A percentile compares a stretch with the other conserved stretches of the same genome.
Evolutionary conservation across 73 alveolate genomes (phyloP).

Genomic region (Paramecium sexaurelia): DNA sequence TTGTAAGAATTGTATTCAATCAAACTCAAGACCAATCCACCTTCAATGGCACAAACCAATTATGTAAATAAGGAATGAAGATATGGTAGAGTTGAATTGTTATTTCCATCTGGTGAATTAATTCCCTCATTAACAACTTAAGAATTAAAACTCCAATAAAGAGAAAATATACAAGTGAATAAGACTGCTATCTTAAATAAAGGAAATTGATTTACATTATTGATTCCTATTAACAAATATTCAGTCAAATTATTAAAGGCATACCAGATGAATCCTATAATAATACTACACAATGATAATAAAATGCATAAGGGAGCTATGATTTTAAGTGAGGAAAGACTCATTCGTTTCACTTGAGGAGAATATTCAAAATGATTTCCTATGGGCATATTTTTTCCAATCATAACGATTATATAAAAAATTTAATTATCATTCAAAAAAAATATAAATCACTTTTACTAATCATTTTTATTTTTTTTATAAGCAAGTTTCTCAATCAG

Average conservation of each 20-base stretch:
- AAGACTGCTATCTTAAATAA: background rate
- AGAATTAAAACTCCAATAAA: background rate
- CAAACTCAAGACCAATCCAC: background rate
- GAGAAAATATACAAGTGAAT: background rate
- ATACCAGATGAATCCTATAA: constrained; percentile 18
- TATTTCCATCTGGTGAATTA: background rate
- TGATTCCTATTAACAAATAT: background rate
- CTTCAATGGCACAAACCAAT: background rate
- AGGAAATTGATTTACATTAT: background rate
- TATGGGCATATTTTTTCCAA: background rate
- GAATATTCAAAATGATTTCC: background rate
- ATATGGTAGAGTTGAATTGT: background rate
- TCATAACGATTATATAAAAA: constrained; percentile 4
- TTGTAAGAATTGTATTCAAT: constrained; percentile 11
- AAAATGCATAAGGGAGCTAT: background rate
- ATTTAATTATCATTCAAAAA: constrained; percentile 29
- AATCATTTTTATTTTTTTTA: background rate
- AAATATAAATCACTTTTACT: background rate
- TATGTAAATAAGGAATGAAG: constrained; percentile 10
- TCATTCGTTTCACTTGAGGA: background rate
- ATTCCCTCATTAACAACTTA: background rate
- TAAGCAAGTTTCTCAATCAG: background rate
- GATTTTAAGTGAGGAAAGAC: background rate
- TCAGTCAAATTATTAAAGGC: background rate
- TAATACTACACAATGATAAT: background rate